phyloP scores from a whole-genome alignment of 2,329 filamentous ascomycete species.

The Colletotrichum gigasporum region DNA sequence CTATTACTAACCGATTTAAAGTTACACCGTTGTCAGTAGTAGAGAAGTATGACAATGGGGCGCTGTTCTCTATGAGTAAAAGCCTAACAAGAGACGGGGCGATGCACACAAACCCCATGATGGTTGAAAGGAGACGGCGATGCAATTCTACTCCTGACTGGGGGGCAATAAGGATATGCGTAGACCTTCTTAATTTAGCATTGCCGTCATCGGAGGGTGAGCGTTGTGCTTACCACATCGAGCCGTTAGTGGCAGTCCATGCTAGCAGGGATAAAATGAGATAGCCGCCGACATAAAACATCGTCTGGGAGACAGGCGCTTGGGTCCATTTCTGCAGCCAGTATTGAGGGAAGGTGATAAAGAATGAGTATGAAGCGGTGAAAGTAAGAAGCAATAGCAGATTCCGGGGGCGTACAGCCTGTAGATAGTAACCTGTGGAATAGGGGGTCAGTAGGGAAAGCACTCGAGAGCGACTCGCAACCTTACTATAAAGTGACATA shows the following conservation, averaged over 20 bases:
- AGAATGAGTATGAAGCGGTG: constrained; percentile 1
- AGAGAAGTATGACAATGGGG: constrained; percentile 35
- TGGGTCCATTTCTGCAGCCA: constrained; percentile 28
- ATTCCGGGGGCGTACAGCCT: neutral
- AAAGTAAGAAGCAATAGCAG: constrained; percentile 14
- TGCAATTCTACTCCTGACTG: constrained; percentile 3
- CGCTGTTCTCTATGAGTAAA: too few species aligned
- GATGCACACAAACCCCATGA: constrained; percentile 6
- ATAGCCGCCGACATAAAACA: constrained; percentile 9
- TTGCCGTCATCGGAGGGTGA: too few species aligned
- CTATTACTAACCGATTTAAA: constrained; percentile 23
- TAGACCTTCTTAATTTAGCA: too few species aligned
- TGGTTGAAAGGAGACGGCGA: constrained; percentile 3
- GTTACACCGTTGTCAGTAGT: constrained; percentile 33
- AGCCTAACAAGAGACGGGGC: too few species aligned
- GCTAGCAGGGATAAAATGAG: neutral
- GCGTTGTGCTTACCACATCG: constrained; percentile 2
- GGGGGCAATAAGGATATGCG: constrained; percentile 7
- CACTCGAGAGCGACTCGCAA: too few species aligned
- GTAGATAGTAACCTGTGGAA: neutral
- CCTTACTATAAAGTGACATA: constrained; percentile 16
- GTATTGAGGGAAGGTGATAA: constrained; percentile 20
- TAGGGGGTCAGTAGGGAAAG: neutral
- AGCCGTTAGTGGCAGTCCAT: constrained; percentile 1
- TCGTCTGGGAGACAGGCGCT: neutral